Conservation (phyloP, 257 asterid species). For the Scutellaria minor region DNA sequence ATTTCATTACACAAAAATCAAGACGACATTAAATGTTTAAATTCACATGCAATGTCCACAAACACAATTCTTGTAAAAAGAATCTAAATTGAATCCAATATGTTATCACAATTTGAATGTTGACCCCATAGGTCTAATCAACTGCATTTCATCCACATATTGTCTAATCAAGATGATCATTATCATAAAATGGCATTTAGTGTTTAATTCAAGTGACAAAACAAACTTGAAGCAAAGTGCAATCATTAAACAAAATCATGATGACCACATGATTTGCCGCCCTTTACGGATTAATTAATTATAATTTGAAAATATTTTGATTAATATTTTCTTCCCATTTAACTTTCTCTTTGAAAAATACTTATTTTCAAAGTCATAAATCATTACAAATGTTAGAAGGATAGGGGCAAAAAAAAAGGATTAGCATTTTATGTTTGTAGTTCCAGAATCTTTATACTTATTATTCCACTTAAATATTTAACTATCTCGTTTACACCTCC, state of each 20-base stretch:
- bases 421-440: too few relatives aligned
- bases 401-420: too few relatives aligned
- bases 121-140: slow-evolving; percentile 23
- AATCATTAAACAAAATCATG: slow-evolving; percentile 36
- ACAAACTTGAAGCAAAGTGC: slow-evolving; percentile 37
- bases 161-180: slow-evolving; percentile 46
- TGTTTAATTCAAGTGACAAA: slow-evolving; percentile 27
- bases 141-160: slow-evolving; percentile 28
- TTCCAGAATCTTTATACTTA: too few relatives aligned
- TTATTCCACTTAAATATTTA: too few relatives aligned
- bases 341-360: not conserved
- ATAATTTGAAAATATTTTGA: not conserved
- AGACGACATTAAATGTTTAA: too few relatives aligned
- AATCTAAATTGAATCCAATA: not conserved
- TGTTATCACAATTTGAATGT: slow-evolving; percentile 9
- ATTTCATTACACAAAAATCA: too few relatives aligned
- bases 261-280: slow-evolving; percentile 50
- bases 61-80: not conserved
- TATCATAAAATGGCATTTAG: slow-evolving; percentile 19
- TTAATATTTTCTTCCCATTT: not conserved
- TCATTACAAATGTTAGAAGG: too few relatives aligned
- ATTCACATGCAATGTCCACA: not conserved
- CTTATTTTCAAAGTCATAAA: not conserved
- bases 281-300: slow-evolving; percentile 24
- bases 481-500: too few relatives aligned